These are phyloP conservation scores for Cercophora sp. DNA, from an alignment of 495 filamentous ascomycete genomes.

Conservation along the genomic window DNA sequence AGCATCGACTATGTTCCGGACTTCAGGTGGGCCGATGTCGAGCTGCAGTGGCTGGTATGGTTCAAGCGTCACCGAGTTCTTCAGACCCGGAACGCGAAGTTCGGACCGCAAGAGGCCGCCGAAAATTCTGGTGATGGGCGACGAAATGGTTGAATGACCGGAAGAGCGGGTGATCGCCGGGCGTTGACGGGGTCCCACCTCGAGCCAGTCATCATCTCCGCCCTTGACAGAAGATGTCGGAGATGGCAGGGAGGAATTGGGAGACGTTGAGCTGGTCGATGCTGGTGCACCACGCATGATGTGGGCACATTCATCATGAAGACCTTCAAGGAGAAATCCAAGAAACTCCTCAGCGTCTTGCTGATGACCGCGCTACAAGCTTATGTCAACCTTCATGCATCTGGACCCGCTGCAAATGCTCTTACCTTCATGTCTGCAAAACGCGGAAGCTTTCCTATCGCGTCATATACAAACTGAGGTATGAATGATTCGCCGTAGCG, in stretches of 20 bases:
- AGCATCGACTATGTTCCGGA: constrained; percentile 89
- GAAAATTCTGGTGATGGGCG: constrained; percentile 91
- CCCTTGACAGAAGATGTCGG: constrained; percentile 32
- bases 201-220: constrained; percentile 71
- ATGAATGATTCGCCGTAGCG: constrained; percentile 87
- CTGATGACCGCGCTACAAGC: constrained; percentile 76
- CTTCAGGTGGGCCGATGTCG: constrained; percentile 79
- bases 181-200: constrained; percentile 90
- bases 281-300: constrained; percentile 57
- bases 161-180: constrained; percentile 83
- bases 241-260: constrained; percentile 35
- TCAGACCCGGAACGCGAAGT: constrained; percentile 78
- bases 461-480: constrained; percentile 93
- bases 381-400: constrained; percentile 14
- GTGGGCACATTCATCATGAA: constrained; percentile 86
- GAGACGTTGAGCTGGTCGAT: constrained; percentile 37
- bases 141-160: constrained; percentile 64
- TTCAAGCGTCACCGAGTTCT: constrained; percentile 85
- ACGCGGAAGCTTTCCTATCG: constrained; percentile 76
- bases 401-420: constrained; percentile 10
- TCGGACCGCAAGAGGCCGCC: constrained; percentile 89
- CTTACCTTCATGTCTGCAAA: constrained; percentile 88
- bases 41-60: constrained; percentile 93
- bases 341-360: constrained; percentile 98
- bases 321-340: constrained; percentile 84